A percentile compares a stretch with the other conserved stretches of the same genome.
These are phyloP conservation scores for Apiospora hydei DNA, from an alignment of 2,329 filamentous ascomycete genomes.

Conservation along the genomic window DNA sequence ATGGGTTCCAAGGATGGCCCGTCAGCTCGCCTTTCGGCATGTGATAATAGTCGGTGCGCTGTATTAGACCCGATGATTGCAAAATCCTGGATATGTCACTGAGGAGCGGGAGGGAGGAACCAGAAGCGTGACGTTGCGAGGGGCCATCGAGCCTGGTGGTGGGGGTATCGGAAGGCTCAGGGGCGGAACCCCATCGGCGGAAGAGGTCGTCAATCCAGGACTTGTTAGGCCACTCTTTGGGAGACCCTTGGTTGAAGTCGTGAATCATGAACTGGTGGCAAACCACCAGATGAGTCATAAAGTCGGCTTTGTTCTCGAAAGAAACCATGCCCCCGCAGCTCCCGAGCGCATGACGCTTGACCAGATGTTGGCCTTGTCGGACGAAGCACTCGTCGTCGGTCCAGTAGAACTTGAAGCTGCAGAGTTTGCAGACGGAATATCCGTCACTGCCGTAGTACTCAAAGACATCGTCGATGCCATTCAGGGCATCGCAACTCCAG, in stretches of 20 bases:
- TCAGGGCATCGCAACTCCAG: constrained; percentile 18
- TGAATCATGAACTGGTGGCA: constrained; percentile 2
- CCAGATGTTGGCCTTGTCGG: constrained; percentile 22
- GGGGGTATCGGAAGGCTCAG: neutral
- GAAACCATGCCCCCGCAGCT: neutral
- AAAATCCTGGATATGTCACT: neutral
- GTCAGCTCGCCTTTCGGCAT: constrained; percentile 10
- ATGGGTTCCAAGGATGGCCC: constrained; percentile 17
- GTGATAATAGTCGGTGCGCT: neutral
- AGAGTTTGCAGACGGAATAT: constrained; percentile 9
- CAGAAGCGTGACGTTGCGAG: neutral
- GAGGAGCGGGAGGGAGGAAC: neutral
- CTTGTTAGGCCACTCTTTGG: neutral
- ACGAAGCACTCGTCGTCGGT: constrained; percentile 23
- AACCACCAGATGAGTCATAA: neutral
- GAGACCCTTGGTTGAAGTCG: constrained; percentile 18
- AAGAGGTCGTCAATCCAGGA: constrained; percentile 17
- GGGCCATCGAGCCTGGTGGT: neutral
- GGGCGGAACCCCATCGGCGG: constrained; percentile 21
- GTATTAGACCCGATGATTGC: constrained; percentile 13
- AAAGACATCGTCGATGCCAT: constrained; percentile 21
- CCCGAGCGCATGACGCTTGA: constrained; percentile 19
- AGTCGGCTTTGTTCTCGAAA: neutral
- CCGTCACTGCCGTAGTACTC: neutral
- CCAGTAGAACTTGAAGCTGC: constrained; percentile 24